Conservation (phyloP, 805 yeast genomes). For the Lipomyces starkeyi region DNA sequence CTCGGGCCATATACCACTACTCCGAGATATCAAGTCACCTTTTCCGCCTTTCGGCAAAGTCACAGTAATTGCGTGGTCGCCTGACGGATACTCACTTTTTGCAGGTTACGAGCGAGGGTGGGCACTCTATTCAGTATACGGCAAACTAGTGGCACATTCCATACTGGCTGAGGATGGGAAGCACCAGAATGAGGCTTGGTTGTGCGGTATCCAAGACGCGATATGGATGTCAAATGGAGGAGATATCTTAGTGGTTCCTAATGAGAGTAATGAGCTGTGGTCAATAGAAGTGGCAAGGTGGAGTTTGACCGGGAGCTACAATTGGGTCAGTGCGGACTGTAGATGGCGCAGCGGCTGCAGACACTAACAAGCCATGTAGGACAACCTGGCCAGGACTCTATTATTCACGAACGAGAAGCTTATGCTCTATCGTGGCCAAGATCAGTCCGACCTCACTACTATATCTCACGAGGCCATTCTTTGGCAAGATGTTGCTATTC, state of each 20-base stretch:
- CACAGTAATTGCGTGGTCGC: constrained; percentile 47
- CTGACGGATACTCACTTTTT: constrained; percentile 48
- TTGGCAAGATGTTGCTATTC: constrained; percentile 57
- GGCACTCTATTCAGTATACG: constrained; percentile 56
- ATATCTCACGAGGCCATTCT: constrained; percentile 52
- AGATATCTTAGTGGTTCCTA: constrained; percentile 47
- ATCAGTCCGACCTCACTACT: constrained; percentile 51
- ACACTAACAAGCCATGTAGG: constrained; percentile 36
- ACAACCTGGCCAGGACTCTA: constrained; percentile 52
- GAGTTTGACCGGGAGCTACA: constrained; percentile 40
- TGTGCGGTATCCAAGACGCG: constrained; percentile 40
- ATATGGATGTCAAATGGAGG: constrained; percentile 49
- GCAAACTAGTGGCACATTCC: constrained; percentile 54
- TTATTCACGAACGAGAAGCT: constrained; percentile 51
- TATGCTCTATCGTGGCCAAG: constrained; percentile 55
- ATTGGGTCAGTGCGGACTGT: constrained; percentile 9
- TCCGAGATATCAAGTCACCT: constrained; percentile 46
- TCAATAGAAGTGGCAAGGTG: constrained; percentile 43
- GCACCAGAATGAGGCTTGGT: constrained; percentile 27
- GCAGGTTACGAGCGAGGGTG: constrained; percentile 52
- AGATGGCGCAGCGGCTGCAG: not conserved
- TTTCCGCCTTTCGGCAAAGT: constrained; percentile 40
- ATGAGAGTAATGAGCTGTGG: constrained; percentile 33
- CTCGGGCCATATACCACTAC: constrained; percentile 42
- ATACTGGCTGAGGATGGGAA: constrained; percentile 41